Conservation (phyloP, 2,329 filamentous ascomycete species). For the Verticillium tricorpus region DNA sequence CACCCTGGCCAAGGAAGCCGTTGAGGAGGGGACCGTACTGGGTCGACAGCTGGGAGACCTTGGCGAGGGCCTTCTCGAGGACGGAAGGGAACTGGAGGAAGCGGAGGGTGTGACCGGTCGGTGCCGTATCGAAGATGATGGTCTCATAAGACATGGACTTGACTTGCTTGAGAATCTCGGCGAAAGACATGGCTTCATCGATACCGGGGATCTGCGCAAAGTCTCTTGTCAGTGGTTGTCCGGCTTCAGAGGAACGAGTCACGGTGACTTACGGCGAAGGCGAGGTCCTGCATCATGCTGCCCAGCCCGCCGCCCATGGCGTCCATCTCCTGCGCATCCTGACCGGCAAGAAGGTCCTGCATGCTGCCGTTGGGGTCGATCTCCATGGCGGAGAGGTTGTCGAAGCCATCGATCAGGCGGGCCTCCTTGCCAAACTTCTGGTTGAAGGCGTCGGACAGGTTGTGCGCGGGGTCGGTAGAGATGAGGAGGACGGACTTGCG, state of each 20-base stretch:
- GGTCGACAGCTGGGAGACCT: conserved; percentile 86
- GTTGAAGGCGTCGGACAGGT: conserved; percentile 94
- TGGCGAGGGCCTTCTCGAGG: conserved; percentile 96
- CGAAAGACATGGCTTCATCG: conserved; percentile 99
- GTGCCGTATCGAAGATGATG: conserved; percentile 98
- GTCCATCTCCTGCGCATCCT: conserved; percentile 58
- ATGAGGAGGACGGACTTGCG: conserved; percentile 96
- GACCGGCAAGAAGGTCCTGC: conserved; percentile 81
- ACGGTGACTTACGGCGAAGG: conserved; percentile 69
- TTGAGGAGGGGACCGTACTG: conserved; percentile 97
- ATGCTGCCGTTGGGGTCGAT: conserved; percentile 98
- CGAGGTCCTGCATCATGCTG: conserved; percentile 97
- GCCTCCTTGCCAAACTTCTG: conserved; percentile 99
- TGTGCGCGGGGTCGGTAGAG: conserved; percentile 97
- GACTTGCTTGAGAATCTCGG: conserved; percentile 98
- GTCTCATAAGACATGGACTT: conserved; percentile 98
- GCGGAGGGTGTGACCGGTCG: conserved; percentile 94
- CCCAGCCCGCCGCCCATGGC: conserved; percentile 73
- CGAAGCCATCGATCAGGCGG: conserved; percentile 83
- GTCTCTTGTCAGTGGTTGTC: background rate
- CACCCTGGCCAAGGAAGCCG: conserved; percentile 78
- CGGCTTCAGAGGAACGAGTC: background rate
- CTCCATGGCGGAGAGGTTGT: conserved; percentile 96
- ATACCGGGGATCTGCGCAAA: conserved; percentile 81
- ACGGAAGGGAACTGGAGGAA: conserved; percentile 98